Evolutionary conservation across 192 early-diverging fungal species (phyloP), one percentile per base, ranked within the genome.

Genomic region (Haplosporangium gracile): DNA sequence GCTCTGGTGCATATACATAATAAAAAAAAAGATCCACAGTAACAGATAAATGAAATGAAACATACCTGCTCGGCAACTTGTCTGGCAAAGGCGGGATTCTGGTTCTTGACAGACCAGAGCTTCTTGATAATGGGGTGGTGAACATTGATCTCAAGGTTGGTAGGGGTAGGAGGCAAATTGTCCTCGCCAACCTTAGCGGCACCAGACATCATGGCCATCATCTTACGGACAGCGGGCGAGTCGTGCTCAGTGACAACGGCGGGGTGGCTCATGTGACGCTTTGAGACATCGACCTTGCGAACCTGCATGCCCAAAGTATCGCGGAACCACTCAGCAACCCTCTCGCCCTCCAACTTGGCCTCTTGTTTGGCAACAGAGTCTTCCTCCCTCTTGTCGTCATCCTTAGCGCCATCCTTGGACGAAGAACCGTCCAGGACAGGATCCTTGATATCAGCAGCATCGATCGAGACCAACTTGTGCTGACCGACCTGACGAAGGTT

Each of bases 221-320:
- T 92, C 60, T 91, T 90, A 75, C 94, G 93, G 78, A 95, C 91
- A 20, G 95, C 93, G 16, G 94, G 93, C 47, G 91, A 93, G 47
- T 95, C 94, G 82, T 94, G 95, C 82, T 95, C 94, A 38, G 92
- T 90, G 24, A 95, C 94, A 53, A 96, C 92, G 3, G 95, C 95
- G 20, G 95, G 95, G 70, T 93, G 92, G 57, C 92, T 95, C 81
- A 92, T 93, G 73, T 91, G 89, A 70, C 95, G 95, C 43, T 92
- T 92, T n/a, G 94, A 92, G 15, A 95, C 91, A 78, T 93, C 92
- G 26, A 96, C 94, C 68, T 93, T 95, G 70, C 94, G 94, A 38
- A 88, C 81, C 49, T 91, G 83, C 76, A 76, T 88, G 39, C 95
- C 95, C 26, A 96, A 85, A 26, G 83, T 91, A 15, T 85, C 69